Base-by-base conservation (phyloP, 1,284 basidiomycete species). In the Puccinia polysora region DNA sequence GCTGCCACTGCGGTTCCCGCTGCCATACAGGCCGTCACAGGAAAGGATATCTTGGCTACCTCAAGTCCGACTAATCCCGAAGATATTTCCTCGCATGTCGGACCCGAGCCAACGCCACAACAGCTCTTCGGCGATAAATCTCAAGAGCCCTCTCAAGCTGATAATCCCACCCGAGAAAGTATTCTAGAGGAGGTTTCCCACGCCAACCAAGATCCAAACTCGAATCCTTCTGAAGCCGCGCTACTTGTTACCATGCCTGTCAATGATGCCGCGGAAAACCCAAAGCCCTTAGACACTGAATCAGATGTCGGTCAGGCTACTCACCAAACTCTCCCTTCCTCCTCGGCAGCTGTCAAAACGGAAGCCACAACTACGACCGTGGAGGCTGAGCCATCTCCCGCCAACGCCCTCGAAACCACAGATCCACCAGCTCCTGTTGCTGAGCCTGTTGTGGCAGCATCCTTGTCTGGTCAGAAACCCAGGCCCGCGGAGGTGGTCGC, bases 1-100 rank as follows among this genome's bases (percentile, higher is more conserved):
- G 67, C 67, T 40, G 56, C 67, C 34, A 70, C 67, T 1, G 67
- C 67, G 23, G 52, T 62, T 14, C 67, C 67, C 25, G 67, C 67
- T 38, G 67, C 67, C 18, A 60, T 62, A 2, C 32, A 36, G 20
- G 67, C 67, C 32, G 56, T 70, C 20, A 70, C 67, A 1, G 67
- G 67, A 1, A 70, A 70, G 38, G 67, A 70, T 60, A 50, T 70
- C 34, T 30, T 14, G 34, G 36, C 23, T 8, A 20, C 47, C 23
- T 23, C 18, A 43, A 65, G 28, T n/a, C 32, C 18, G 30, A 53
- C 8, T 58, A 23, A 23, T 6, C 52, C 18, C 15, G 52, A 20
- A 23, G 20, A 14, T 28, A 6, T 10, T n/a, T 30, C 45, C 10
- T n/a, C 47, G n/a, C n/a, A n/a, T n/a, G n/a, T n/a, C 45, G 30